Conservation (phyloP, 164 flowering plant genomes). For the Hamamelis virginiana region DNA sequence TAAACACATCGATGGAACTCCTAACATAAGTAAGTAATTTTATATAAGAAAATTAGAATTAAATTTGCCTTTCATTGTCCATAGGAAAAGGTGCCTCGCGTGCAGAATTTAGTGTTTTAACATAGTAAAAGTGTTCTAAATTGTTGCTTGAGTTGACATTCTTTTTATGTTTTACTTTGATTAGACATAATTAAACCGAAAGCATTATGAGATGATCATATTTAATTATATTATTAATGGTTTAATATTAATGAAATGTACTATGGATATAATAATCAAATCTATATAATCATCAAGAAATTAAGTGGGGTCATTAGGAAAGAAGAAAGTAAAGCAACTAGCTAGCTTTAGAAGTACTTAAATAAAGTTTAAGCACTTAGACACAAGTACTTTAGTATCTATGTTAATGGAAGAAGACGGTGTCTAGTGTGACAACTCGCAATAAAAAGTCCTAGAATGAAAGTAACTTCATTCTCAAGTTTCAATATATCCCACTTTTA, state of each 20-base stretch:
- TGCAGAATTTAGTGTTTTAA: constrained; percentile 12
- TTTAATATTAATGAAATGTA: background rate
- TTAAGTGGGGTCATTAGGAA: constrained; percentile 19
- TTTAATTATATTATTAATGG: background rate
- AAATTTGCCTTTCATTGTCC: background rate
- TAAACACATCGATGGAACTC: background rate
- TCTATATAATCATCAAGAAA: constrained; percentile 19
- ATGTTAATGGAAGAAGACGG: constrained; percentile 7
- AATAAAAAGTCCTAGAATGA: constrained; percentile 6
- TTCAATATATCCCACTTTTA: background rate
- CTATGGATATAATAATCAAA: constrained; percentile 5
- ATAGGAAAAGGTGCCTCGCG: constrained; percentile 15
- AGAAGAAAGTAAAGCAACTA: constrained; percentile 12
- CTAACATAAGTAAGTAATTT: no score
- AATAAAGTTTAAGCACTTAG: constrained; percentile 14
- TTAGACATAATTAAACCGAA: constrained; percentile 12
- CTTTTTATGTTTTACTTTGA: constrained; percentile 1
- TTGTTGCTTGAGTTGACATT: constrained; percentile 7
- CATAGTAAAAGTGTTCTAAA: background rate
- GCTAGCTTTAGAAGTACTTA: constrained; percentile 18
- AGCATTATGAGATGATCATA: constrained; percentile 5
- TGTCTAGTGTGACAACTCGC: constrained; percentile 5
- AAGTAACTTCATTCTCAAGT: constrained; percentile 17
- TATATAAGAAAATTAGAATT: background rate
- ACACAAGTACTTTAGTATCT: background rate